Conservation (phyloP, 305 asterid species). For the Fraxinus albicans region DNA sequence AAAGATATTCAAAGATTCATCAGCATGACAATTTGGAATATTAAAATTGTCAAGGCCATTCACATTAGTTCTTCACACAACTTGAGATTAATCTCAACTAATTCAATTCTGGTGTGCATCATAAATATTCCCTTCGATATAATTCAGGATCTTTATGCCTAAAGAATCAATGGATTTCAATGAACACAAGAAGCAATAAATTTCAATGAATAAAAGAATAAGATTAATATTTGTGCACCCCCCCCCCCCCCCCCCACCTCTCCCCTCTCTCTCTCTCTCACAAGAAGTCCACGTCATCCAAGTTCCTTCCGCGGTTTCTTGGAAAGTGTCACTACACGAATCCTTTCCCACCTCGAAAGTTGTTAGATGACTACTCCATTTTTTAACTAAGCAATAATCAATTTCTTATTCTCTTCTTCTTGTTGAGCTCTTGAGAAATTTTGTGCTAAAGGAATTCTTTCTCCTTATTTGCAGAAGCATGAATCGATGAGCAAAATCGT, state of each 20-base stretch:
- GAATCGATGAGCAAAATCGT: constrained; percentile 18
- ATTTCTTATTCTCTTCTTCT: constrained; percentile 21
- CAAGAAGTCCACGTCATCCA: neutral
- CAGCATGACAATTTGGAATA: constrained; percentile 24
- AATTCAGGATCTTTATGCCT: neutral
- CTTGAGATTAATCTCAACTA: neutral
- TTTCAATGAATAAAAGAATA: constrained; percentile 42
- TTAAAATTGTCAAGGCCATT: neutral
- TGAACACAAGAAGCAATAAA: constrained; percentile 18
- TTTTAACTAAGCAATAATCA: constrained; percentile 11
- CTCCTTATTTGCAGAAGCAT: neutral
- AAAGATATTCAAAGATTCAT: neutral
- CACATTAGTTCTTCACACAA: constrained; percentile 1
- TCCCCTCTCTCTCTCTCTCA: neutral
- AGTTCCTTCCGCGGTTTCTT: neutral
- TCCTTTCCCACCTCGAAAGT: neutral
- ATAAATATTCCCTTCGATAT: neutral
- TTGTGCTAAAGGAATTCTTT: neutral
- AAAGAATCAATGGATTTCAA: neutral
- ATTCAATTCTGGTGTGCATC: constrained; percentile 23
- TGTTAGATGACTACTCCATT: neutral
- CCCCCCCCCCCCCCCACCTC: neutral
- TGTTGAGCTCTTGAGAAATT: neutral
- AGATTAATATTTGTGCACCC: constrained; percentile 32
- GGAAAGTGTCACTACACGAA: neutral